Conservation (phyloP, 2,329 filamentous ascomycete genomes). For the Parasarocladium wereldwijsianum region DNA sequence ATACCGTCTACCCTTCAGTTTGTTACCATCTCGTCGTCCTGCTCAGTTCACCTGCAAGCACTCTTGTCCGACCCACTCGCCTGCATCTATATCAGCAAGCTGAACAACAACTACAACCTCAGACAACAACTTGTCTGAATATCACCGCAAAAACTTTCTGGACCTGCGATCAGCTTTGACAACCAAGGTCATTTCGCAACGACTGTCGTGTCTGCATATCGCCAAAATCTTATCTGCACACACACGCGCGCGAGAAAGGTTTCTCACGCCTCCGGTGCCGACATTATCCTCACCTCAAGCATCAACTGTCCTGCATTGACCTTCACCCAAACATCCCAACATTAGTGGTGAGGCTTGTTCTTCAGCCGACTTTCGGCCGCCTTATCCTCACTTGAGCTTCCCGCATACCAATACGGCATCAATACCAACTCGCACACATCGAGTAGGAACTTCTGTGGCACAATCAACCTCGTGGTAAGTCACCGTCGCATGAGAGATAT, state of each 20-base stretch:
- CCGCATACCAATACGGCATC: no score
- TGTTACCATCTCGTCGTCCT: no score
- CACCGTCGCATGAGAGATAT: no score
- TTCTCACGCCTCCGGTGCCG: conserved; percentile 18
- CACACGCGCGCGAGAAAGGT: conserved; percentile 7
- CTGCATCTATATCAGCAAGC: conserved; percentile 3
- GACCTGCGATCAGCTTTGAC: not conserved
- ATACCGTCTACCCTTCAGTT: no score
- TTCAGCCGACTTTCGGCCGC: conserved; percentile 17
- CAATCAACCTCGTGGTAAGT: no score
- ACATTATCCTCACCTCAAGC: conserved; percentile 14
- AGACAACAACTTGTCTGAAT: no score
- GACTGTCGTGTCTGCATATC: not conserved
- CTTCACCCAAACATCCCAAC: conserved; percentile 8
- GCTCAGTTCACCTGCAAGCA: conserved; percentile 5
- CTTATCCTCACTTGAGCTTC: conserved; percentile 6
- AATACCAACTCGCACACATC: no score
- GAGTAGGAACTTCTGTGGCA: no score
- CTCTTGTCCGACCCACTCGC: conserved; percentile 4
- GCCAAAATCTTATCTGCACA: not conserved
- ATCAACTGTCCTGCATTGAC: conserved; percentile 11
- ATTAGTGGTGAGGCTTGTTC: conserved; percentile 21
- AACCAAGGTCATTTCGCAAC: not conserved
- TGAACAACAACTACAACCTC: not conserved
- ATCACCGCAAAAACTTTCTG: not conserved